These are phyloP conservation scores for Lactuca sativa DNA, from an alignment of 129 eudicot genomes.

Conservation along the genomic window DNA sequence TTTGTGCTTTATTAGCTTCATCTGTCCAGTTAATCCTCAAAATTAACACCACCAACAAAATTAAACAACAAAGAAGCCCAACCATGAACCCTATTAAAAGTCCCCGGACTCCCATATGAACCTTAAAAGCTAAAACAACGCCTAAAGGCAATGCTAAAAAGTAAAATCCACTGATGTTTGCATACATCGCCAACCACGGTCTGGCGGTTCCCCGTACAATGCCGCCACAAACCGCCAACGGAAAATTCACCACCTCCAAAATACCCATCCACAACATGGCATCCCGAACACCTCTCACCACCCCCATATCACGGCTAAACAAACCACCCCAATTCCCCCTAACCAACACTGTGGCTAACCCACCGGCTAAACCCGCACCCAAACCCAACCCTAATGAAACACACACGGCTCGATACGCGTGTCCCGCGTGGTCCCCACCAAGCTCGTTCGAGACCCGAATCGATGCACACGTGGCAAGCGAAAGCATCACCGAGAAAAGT, in stretches of 20 bases:
- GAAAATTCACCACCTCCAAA: constrained; percentile 72
- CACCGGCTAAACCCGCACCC: constrained; percentile 61
- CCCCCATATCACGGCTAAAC: constrained; percentile 61
- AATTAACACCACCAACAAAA: constrained; percentile 56
- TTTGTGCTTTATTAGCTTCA: constrained; percentile 73
- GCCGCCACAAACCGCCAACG: constrained; percentile 85
- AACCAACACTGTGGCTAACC: constrained; percentile 45
- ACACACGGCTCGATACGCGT: constrained; percentile 52
- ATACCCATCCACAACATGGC: constrained; percentile 71
- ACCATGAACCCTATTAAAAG: constrained; percentile 67
- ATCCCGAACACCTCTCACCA: constrained; percentile 48
- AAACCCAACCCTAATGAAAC: constrained; percentile 41
- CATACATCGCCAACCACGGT: constrained; percentile 83
- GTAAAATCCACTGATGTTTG: constrained; percentile 77
- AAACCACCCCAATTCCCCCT: constrained; percentile 67
- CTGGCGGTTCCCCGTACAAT: constrained; percentile 88
- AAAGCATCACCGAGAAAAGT: constrained; percentile 77
- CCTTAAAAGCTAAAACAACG: constrained; percentile 58
- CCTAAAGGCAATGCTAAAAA: constrained; percentile 82
- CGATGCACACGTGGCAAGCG: constrained; percentile 75
- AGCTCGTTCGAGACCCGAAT: constrained; percentile 82
- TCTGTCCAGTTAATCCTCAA: constrained; percentile 60
- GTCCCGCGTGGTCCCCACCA: constrained; percentile 54
- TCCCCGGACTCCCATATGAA: constrained; percentile 66
- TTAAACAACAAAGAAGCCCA: constrained; percentile 54